Percentiles rank a stretch among this genome's conserved stretches.
phyloP scores from a whole-genome alignment of 2,329 filamentous ascomycete genomes.

The Ploettnerulaceae sp. region DNA sequence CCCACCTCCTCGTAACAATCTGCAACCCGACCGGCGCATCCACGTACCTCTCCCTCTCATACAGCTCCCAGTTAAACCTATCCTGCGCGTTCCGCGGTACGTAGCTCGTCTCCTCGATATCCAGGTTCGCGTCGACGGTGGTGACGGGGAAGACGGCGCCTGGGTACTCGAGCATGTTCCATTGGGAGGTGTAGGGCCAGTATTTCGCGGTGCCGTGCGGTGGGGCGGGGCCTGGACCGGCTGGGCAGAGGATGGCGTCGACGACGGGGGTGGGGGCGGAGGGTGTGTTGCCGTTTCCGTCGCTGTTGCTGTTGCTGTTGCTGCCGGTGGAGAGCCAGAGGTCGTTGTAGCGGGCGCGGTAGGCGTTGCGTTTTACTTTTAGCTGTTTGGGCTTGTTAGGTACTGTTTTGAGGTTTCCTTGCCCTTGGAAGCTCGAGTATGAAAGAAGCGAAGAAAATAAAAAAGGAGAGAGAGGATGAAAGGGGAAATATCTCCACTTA shows the following conservation, averaged over 20 bases:
- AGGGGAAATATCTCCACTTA: slow-evolving; percentile 3
- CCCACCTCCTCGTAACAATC: slow-evolving; percentile 33
- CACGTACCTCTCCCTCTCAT: slow-evolving; percentile 21
- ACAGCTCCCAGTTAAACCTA: slow-evolving; percentile 27
- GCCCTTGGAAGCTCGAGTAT: neutral
- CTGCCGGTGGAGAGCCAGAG: slow-evolving; percentile 23
- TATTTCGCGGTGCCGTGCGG: slow-evolving; percentile 43
- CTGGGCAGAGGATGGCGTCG: slow-evolving; percentile 56
- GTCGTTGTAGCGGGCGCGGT: slow-evolving; percentile 16
- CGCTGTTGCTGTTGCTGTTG: too few relatives aligned
- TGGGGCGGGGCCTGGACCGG: slow-evolving; percentile 49
- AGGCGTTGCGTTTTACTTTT: slow-evolving; percentile 36
- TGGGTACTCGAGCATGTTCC: slow-evolving; percentile 66
- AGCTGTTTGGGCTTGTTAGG: slow-evolving; percentile 8
- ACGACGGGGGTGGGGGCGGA: slow-evolving; percentile 35
- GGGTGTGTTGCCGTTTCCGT: too few relatives aligned
- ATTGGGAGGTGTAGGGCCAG: slow-evolving; percentile 61
- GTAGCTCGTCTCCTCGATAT: slow-evolving; percentile 17
- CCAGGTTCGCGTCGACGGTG: slow-evolving; percentile 24
- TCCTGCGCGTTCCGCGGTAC: slow-evolving; percentile 29
- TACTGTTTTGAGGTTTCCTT: neutral
- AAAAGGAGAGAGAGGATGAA: neutral
- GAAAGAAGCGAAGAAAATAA: neutral
- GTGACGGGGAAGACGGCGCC: slow-evolving; percentile 53
- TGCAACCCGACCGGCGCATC: slow-evolving; percentile 36